Percentiles rank a stretch among this genome's conserved stretches.
Conservation (phyloP, 2,329 filamentous ascomycete species). For the Colletotrichum caudatum region DNA sequence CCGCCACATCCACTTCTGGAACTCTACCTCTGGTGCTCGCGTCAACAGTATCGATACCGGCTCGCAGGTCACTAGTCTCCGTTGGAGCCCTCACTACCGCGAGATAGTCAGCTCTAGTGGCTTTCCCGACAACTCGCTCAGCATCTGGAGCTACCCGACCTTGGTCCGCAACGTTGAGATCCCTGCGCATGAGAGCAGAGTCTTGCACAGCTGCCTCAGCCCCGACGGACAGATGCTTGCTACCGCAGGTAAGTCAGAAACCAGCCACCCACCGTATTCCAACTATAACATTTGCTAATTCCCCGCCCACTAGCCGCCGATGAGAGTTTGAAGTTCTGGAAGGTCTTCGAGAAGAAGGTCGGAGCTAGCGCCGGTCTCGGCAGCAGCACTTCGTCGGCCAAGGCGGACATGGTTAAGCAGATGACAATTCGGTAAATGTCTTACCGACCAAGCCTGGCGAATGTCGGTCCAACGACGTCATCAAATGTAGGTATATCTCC, state of each 20-base stretch:
- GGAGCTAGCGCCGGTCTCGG: constrained; percentile 77
- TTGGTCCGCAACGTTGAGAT: constrained; percentile 98
- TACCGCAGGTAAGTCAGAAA: constrained; percentile 76
- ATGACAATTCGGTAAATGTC: constrained; percentile 85
- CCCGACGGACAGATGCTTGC: constrained; percentile 98
- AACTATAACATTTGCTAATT: constrained; percentile 46
- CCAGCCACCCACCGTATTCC: background rate
- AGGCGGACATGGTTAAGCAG: constrained; percentile 90
- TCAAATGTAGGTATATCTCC: constrained; percentile 62
- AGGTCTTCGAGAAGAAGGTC: constrained; percentile 99
- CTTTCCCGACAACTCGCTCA: constrained; percentile 98
- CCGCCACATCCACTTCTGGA: constrained; percentile 99
- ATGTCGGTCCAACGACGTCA: constrained; percentile 43
- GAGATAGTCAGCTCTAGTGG: constrained; percentile 98
- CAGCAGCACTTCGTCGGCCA: constrained; percentile 76
- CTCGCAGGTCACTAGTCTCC: constrained; percentile 94
- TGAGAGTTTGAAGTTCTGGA: constrained; percentile 99
- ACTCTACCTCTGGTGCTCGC: constrained; percentile 95
- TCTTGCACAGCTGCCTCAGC: constrained; percentile 96
- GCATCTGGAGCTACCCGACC: constrained; percentile 99
- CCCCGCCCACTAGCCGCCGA: constrained; percentile 74
- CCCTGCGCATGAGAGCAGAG: constrained; percentile 94
- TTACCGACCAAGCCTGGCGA: constrained; percentile 36
- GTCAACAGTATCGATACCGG: constrained; percentile 99
- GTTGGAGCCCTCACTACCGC: constrained; percentile 97